Percentiles rank a stretch among this genome's conserved stretches.
These are phyloP conservation scores for Raffaelea arxii DNA, from an alignment of 2,329 filamentous ascomycete genomes.

Conservation along the genomic window DNA sequence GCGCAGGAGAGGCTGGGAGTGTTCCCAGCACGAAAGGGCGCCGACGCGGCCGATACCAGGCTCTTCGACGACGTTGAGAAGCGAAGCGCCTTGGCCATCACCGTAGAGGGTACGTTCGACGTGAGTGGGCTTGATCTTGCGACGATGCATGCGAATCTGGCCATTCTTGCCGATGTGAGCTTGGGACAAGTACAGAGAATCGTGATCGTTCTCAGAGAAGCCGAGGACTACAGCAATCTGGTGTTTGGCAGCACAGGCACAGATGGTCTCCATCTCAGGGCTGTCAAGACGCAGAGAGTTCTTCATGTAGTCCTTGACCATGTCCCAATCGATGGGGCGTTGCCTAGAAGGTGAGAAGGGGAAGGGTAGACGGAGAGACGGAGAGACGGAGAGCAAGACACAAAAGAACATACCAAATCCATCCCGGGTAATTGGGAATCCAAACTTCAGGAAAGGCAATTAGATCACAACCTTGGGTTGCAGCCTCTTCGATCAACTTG, in stretches of 20 bases:
- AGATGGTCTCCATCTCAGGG: conserved; percentile 26
- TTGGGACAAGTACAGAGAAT: conserved; percentile 24
- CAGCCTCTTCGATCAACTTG: conserved; percentile 37
- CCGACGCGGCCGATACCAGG: conserved; percentile 34
- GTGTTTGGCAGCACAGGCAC: conserved; percentile 21
- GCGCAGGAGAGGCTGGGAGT: conserved; percentile 39
- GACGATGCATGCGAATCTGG: conserved; percentile 24
- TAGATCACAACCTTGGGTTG: conserved; percentile 32
- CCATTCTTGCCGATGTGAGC: conserved; percentile 19
- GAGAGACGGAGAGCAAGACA: no score
- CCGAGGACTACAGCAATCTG: conserved; percentile 31
- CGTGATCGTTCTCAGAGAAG: conserved; percentile 28
- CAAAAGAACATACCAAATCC: no score
- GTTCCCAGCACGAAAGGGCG: conserved; percentile 39
- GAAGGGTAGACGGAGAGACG: no score
- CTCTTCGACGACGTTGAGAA: conserved; percentile 29
- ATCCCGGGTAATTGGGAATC: conserved; percentile 33
- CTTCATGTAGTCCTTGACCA: conserved; percentile 23
- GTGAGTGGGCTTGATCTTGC: conserved; percentile 44
- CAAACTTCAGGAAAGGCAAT: conserved; percentile 35
- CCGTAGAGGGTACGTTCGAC: conserved; percentile 43
- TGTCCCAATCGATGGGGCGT: conserved; percentile 15
- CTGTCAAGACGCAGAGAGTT: conserved; percentile 13
- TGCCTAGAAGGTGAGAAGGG: not conserved
- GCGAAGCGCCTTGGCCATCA: conserved; percentile 28